Conservation (phyloP, 1,139 yeast genomes). For the Yamadazyma sp. region DNA sequence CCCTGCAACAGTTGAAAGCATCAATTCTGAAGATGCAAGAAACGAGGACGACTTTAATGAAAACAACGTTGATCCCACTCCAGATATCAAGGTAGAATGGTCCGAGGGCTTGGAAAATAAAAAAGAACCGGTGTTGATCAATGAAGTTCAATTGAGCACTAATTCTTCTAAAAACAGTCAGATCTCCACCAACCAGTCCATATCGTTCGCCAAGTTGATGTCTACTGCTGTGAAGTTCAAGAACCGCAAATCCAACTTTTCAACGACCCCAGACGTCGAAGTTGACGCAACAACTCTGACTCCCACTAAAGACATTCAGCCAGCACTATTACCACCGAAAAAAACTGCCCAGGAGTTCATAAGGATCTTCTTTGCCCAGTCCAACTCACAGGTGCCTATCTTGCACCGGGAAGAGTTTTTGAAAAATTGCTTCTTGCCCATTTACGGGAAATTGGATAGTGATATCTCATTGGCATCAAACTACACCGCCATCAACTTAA, state of each 20-base stretch:
- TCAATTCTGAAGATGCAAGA: background rate
- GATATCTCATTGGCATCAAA: slow-evolving; percentile 61
- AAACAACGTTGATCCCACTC: background rate
- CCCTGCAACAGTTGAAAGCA: slow-evolving; percentile 7
- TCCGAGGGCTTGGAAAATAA: slow-evolving; percentile 9
- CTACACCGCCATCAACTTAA: slow-evolving; percentile 49
- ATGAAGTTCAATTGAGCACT: slow-evolving; percentile 15
- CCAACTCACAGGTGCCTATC: slow-evolving; percentile 80
- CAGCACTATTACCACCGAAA: slow-evolving; percentile 68
- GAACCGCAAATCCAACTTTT: slow-evolving; percentile 22
- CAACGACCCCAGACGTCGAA: slow-evolving; percentile 13
- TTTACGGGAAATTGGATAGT: slow-evolving; percentile 66
- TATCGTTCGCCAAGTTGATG: slow-evolving; percentile 73
- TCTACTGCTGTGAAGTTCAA: slow-evolving; percentile 72
- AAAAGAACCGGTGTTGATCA: slow-evolving; percentile 8
- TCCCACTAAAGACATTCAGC: slow-evolving; percentile 22
- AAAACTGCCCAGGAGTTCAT: slow-evolving; percentile 66
- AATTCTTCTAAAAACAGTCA: slow-evolving; percentile 6
- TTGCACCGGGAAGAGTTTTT: slow-evolving; percentile 79
- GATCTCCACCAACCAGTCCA: slow-evolving; percentile 18
- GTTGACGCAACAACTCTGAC: slow-evolving; percentile 12
- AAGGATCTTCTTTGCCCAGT: slow-evolving; percentile 70
- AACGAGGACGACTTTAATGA: background rate
- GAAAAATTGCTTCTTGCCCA: slow-evolving; percentile 64
- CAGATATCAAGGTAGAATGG: background rate